Conservation (phyloP, 179 eudicot species). For the Carnegiea gigantea region DNA sequence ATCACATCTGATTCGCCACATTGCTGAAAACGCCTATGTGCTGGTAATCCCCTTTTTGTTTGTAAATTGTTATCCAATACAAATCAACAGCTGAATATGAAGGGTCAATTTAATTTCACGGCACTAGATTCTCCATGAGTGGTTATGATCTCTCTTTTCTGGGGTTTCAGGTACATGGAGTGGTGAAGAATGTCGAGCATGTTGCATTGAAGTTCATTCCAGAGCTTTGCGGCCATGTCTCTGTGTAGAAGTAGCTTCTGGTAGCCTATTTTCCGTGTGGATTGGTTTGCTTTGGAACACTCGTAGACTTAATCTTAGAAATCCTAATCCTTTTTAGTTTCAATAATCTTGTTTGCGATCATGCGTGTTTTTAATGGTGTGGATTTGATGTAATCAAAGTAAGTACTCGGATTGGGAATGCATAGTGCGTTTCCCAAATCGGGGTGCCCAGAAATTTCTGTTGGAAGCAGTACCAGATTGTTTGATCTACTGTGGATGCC, state of each 20-base stretch:
- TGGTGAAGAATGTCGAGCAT: constrained; percentile 17
- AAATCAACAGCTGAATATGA: background rate
- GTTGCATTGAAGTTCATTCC: constrained; percentile 9
- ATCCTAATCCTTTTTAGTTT: background rate
- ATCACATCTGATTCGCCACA: no score
- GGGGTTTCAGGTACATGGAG: constrained; percentile 23
- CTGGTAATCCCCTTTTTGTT: no score
- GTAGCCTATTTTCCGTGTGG: background rate
- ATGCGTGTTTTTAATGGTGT: background rate
- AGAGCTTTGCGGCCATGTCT: constrained; percentile 3
- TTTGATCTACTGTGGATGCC: background rate
- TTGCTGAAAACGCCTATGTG: no score
- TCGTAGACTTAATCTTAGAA: constrained; percentile 2
- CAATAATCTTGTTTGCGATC: constrained; percentile 12
- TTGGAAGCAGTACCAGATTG: background rate
- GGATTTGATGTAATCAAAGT: constrained; percentile 2
- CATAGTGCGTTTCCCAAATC: background rate
- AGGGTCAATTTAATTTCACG: background rate
- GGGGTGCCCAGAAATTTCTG: background rate
- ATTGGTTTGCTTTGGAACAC: constrained; percentile 5
- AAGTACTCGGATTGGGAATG: background rate
- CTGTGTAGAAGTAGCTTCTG: background rate
- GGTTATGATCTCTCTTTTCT: background rate
- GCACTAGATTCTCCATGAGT: background rate
- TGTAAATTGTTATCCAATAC: background rate